Evolutionary conservation across 768 basidiomycete species (phyloP), one percentile per base, ranked within the genome.

Genomic region (Mycena vitilis): DNA sequence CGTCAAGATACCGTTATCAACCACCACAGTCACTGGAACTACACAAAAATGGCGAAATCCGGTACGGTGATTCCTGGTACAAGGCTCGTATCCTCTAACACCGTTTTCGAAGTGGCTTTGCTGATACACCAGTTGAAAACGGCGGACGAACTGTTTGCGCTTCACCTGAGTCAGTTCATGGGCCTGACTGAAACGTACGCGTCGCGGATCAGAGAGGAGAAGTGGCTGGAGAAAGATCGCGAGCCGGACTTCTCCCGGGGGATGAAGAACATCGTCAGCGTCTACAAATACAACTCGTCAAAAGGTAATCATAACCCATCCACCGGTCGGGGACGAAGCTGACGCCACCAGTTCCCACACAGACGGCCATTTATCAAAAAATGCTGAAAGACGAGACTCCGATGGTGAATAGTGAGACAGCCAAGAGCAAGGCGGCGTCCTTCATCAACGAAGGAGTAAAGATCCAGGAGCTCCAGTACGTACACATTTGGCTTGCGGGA

Each of bases 1-100:
- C 62, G 71, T 11, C 72, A 74, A 16, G 74, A 77, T 40, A 71
- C 72, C 1, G 62, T 77, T 9, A 66, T 74, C 45, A 67, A 75
- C 48, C 60, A 69, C 22, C 66, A 67, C 40, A 65, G 64, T 12
- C 52, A 67, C 49, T 71, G 72, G 75, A 77, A 77, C 56, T 73
- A 68, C 63, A 55, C 48, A n/a, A 75, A 73, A 54, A 54, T 52
- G 48, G 20, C 42, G 8, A 20, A 47, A 13, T 18, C n/a, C 25
- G 30, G 45, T 42, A 59, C 15, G 44, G 10, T 30, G 30, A 42
- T 42, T 42, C 40, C 30, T 30, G 3, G 30, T 30, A 5, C 3
- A 30, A 30, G 30, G 40, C 15, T 47, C 15, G 18, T 47, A 8
- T 47, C 20, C 18, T n/a, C 7, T 15, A 18, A n/a, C 20, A 30